Percentiles rank a stretch among this genome's conserved stretches.
These are phyloP conservation scores for Cryptosporidium tyzzeri DNA, from an alignment of 169 alveolate species.

Conservation along the genomic window DNA sequence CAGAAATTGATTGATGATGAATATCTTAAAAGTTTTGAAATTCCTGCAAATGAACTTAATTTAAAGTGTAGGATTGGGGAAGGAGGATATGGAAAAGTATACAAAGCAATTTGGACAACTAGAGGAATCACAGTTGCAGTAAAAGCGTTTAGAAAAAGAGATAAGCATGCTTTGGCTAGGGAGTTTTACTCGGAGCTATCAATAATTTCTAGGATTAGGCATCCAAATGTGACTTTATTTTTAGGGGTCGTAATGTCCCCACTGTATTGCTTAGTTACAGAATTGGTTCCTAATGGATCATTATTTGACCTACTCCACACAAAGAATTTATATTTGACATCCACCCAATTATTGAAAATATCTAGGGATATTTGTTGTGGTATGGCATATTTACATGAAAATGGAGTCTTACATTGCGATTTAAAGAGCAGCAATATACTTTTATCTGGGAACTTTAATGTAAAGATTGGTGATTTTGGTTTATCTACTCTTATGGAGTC, in stretches of 20 bases:
- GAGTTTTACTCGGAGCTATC: conserved; percentile 85
- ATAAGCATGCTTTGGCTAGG: conserved; percentile 76
- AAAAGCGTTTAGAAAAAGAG: conserved; percentile 80
- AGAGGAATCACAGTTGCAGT: conserved; percentile 82
- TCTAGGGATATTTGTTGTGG: conserved; percentile 86
- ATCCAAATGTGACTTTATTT: conserved; percentile 85
- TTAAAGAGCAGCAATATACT: conserved; percentile 85
- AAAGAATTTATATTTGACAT: conserved; percentile 73
- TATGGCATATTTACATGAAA: conserved; percentile 85
- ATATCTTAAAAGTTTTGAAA: conserved; percentile 65
- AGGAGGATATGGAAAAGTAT: conserved; percentile 90
- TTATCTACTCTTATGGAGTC: conserved; percentile 81
- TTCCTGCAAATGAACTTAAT: conserved; percentile 77
- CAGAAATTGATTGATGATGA: conserved; percentile 68
- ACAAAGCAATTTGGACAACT: conserved; percentile 82
- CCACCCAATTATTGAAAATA: conserved; percentile 77
- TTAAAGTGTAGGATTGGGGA: conserved; percentile 83
- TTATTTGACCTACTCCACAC: conserved; percentile 85
- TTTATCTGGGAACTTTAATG: conserved; percentile 85
- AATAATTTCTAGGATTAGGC: conserved; percentile 84
- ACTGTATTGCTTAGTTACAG: conserved; percentile 86
- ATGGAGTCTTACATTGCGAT: conserved; percentile 88
- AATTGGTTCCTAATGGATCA: conserved; percentile 82
- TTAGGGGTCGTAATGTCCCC: conserved; percentile 85
- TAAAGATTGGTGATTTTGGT: conserved; percentile 91